Evolutionary conservation across 2,329 filamentous ascomycete species (phyloP).

Genomic region (Colletotrichum trifolii): DNA sequence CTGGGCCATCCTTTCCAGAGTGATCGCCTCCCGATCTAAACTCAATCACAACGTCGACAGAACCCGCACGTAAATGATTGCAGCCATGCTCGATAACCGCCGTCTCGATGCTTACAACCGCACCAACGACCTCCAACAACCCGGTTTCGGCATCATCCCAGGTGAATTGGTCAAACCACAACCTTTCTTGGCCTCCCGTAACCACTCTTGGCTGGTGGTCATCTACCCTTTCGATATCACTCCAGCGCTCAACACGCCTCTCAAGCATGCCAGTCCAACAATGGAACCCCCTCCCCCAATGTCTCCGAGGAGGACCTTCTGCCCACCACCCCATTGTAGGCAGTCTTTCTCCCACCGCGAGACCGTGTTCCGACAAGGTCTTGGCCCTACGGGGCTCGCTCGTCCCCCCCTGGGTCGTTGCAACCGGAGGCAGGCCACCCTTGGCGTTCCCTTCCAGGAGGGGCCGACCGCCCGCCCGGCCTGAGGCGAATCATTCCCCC

Average conservation of each 20-base stretch:
- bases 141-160: background rate
- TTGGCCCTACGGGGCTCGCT: conserved; percentile 22
- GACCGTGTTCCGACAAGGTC: conserved; percentile 8
- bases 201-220: no score
- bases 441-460: background rate
- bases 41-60: conserved; percentile 1
- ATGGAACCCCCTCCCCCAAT: no score
- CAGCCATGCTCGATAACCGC: no score
- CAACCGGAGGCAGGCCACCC: conserved; percentile 4
- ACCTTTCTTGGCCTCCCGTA: no score
- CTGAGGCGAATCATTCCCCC: no score
- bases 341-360: conserved; percentile 3
- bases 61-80: no score
- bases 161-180: background rate
- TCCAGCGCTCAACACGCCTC: no score
- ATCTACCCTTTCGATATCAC: no score
- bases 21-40: conserved; percentile 18
- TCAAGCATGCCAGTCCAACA: no score
- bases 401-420: background rate
- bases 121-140: background rate
- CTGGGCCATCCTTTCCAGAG: background rate
- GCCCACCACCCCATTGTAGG: conserved; percentile 1
- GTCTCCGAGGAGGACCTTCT: background rate
- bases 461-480: no score
- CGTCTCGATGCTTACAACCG: background rate